Evolutionary conservation across 345 rosid species (phyloP), one percentile per base, ranked within the genome.

Genomic region (Citropsis articulata): DNA sequence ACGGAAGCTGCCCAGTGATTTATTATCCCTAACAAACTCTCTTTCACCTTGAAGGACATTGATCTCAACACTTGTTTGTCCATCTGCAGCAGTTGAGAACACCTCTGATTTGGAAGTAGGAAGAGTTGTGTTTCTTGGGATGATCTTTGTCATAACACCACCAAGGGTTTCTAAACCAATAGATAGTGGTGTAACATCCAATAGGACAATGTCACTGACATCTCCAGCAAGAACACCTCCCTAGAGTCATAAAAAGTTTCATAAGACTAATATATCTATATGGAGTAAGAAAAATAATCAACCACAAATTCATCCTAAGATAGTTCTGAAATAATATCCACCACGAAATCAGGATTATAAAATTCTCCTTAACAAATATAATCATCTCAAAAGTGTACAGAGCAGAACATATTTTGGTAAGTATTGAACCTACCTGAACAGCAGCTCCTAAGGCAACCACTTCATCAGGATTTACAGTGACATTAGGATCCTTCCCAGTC

Each of bases 371-470:
- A 7, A 56, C n/a, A n/a, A 56, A 6, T 56, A 33, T 56, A n/a
- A 45, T 31, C 14, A 30, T 1, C 42, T 9, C 16, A 8, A 72
- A 22, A 22, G 12, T n/a, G 25, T 27, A n/a, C 1, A 56, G 35
- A n/a, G 3, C 42, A 30, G 7, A 53, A n/a, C 2, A 27, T 57
- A 25, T 12, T 40, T 40, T 3, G n/a, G 9, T 4, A 53, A 42
- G 10, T n/a, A 5, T 18, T 36, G 64, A 64, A 53, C 81, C 53
- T 27, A 95, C 99, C 98, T 96, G 99, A 57, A 96, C 99, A 36
- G 99, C 97, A 85, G 99, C 99, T 40, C 99, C 99, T 6, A 96
- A 81, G 65, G 99, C 99, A 72, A 96, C 99, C 78, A 96, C 99
- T 81, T 96, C 99, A 75, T 96, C 99, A 3, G 99, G 99, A 75